phyloP scores from a whole-genome alignment of 1,284 basidiomycete species.

The Fistulina hepatica region DNA sequence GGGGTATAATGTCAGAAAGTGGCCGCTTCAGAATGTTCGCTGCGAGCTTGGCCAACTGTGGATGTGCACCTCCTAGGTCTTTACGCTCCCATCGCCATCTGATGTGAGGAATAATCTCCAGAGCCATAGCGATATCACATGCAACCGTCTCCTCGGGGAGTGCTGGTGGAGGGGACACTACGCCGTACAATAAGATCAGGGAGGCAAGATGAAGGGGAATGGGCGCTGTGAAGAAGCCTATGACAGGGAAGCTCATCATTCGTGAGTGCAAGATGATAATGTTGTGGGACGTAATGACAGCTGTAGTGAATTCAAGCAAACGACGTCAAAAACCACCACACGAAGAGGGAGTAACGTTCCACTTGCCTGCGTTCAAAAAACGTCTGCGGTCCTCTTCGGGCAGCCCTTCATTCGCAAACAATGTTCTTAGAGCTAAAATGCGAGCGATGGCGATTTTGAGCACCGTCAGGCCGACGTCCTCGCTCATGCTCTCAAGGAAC shows the following conservation, averaged over 20 bases:
- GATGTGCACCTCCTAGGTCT: too few relatives aligned
- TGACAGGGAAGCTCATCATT: conserved; percentile 69
- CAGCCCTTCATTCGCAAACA: conserved; percentile 66
- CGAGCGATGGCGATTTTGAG: conserved; percentile 73
- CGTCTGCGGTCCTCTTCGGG: conserved; percentile 49
- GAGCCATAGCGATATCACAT: conserved; percentile 70
- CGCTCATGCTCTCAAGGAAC: conserved; percentile 61
- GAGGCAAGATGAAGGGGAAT: conserved; percentile 77
- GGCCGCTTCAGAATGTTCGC: too few relatives aligned
- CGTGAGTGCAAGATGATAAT: conserved; percentile 72
- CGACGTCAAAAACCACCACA: conserved; percentile 1
- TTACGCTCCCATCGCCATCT: conserved; percentile 81
- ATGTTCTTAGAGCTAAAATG: conserved; percentile 59
- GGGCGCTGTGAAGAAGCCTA: conserved; percentile 76
- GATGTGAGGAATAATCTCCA: conserved; percentile 75
- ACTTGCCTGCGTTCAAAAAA: conserved; percentile 64
- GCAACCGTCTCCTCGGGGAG: conserved; percentile 31
- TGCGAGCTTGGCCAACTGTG: too few relatives aligned
- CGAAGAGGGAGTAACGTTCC: background rate
- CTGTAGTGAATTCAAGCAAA: conserved; percentile 27
- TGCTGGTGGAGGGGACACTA: conserved; percentile 39
- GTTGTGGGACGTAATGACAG: conserved; percentile 74
- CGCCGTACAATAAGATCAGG: conserved; percentile 77
- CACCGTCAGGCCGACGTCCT: conserved; percentile 67
- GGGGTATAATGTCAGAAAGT: too few relatives aligned